A percentile compares a stretch with the other conserved stretches of the same genome.
Evolutionary conservation across 2,329 filamentous ascomycete genomes (phyloP).

Genomic region (Trichoderma oligosporum): DNA sequence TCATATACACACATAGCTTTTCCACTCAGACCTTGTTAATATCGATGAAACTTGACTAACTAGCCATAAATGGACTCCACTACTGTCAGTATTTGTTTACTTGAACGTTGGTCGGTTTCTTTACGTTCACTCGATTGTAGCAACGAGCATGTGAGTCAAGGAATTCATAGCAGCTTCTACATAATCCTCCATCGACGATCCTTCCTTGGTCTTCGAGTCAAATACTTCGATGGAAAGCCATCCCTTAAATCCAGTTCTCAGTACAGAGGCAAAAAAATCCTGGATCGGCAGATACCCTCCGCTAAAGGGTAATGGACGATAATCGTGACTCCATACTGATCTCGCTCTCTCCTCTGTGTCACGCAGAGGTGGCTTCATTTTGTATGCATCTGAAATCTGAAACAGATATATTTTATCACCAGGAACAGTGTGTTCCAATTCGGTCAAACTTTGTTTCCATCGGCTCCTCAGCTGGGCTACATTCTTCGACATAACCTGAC

Average conservation of each 20-base stretch:
- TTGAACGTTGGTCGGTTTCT: no score
- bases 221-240: constrained; percentile 71
- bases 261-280: constrained; percentile 61
- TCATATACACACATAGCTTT: no score
- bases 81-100: no score
- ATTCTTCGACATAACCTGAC: constrained; percentile 39
- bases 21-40: no score
- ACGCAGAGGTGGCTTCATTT: constrained; percentile 52
- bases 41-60: no score
- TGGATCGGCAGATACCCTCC: constrained; percentile 68
- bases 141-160: background rate
- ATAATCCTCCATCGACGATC: background rate
- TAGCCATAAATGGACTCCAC: no score
- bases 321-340: constrained; percentile 64
- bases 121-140: no score
- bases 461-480: constrained; percentile 38
- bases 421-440: constrained; percentile 52
- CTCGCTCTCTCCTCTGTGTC: constrained; percentile 47
- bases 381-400: constrained; percentile 73
- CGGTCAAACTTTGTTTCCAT: constrained; percentile 53
- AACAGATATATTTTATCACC: constrained; percentile 69
- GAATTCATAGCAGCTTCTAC: background rate
- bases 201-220: constrained; percentile 37
- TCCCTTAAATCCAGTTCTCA: constrained; percentile 62
- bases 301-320: constrained; percentile 64